Evolutionary conservation across 768 basidiomycete genomes (phyloP), one percentile per base, ranked within the genome.

Genomic region (Gautieria morchelliformis): DNA sequence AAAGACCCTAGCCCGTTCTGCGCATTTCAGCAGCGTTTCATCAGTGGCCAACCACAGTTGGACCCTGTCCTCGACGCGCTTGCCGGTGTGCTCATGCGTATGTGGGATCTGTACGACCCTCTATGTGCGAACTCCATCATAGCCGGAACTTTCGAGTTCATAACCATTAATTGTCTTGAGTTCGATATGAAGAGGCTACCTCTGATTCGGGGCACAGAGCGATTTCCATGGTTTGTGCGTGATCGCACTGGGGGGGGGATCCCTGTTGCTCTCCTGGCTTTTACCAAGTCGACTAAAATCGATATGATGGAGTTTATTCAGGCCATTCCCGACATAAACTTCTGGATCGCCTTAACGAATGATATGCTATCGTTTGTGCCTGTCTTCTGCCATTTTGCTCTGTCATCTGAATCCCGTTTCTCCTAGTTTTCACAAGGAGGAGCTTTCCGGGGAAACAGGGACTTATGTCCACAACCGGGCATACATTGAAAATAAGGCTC

Each of bases 381-480:
- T 19, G 2, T 14, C 45, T n/a, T 20, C 45, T 44, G 41, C 41
- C 45, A 10, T 46, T 19, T 46, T 46, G n/a, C n/a, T 27, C 10
- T 46, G 9, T 46, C 20, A 46, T 46, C 45, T 19, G 4, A 19
- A 46, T 2, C 9, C 11, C 17, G 27, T 22, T 15, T 14, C 12
- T 20, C 20, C 27, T 27, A 53, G 52, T 15, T 53, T 53, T 17
- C 52, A 53, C 24, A 53, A 53, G 41, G 52, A 53, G 19, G 52
- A 53, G 15, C 40, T 41, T 12, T 17, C 52, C 7, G 35, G 35
- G 9, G 52, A 53, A 20, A 53, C 33, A 14, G 52, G 35, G 27
- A 53, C n/a, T 35, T 53, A 39, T 39, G 41, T 53, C 7, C 41
- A 53, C 52, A 37, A 39, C 41, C 52, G 52, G n/a, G 52, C 52